phyloP scores from a whole-genome alignment of 192 early-diverging fungal species.

The Backusella morwellensis region DNA sequence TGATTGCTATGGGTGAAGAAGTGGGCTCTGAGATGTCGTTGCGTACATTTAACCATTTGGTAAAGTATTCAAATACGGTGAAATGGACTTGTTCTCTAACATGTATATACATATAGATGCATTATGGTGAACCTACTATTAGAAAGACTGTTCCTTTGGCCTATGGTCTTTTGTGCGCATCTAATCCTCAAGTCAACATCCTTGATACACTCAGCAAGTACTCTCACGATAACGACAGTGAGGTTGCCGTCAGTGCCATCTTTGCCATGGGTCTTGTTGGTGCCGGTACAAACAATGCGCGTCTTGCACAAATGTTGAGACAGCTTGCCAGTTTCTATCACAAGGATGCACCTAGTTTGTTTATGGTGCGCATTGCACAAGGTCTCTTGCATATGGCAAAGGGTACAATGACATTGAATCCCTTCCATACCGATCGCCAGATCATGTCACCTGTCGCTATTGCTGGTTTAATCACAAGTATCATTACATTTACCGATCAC shows the following conservation, averaged over 20 bases:
- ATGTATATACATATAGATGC: conserved; percentile 66
- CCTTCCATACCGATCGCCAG: conserved; percentile 89
- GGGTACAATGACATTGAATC: conserved; percentile 96
- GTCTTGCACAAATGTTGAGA: conserved; percentile 95
- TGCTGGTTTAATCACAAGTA: conserved; percentile 82
- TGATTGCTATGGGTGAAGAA: conserved; percentile 97
- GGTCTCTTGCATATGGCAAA: conserved; percentile 96
- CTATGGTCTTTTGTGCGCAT: conserved; percentile 91
- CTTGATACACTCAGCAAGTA: conserved; percentile 96
- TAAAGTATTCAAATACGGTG: conserved; percentile 23
- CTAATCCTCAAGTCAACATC: conserved; percentile 90
- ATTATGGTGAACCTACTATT: conserved; percentile 96
- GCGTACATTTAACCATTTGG: conserved; percentile 92
- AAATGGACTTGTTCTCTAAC: neutral
- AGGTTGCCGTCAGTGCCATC: conserved; percentile 93
- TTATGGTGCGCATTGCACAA: conserved; percentile 84
- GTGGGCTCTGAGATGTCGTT: conserved; percentile 96
- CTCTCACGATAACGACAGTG: conserved; percentile 97
- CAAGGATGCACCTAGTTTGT: conserved; percentile 87
- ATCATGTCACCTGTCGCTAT: conserved; percentile 89
- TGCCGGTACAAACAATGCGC: conserved; percentile 98
- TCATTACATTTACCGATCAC: conserved; percentile 88
- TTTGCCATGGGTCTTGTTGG: conserved; percentile 99
- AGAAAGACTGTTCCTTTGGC: conserved; percentile 93
- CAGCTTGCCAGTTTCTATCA: conserved; percentile 96